Conservation (phyloP, 176 grass and related monocot species). For the Oryza longistaminata region DNA sequence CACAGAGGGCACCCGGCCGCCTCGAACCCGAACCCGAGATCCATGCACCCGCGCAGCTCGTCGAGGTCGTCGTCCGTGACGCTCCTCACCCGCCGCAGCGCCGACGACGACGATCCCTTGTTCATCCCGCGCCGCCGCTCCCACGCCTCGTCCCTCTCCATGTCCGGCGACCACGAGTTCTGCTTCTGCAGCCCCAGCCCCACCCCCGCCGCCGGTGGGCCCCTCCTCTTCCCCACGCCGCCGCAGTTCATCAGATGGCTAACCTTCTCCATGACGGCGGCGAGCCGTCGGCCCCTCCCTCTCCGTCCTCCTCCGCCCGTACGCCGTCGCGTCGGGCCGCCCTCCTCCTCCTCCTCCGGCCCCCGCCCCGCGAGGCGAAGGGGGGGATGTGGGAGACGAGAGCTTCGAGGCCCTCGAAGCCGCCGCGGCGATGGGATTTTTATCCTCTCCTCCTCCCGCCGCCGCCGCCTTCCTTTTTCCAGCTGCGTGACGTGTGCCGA, state of each 20-base stretch:
- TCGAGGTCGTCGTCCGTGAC: conserved; percentile 79
- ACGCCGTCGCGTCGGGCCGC: neutral
- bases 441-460: neutral
- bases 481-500: conserved; percentile 35
- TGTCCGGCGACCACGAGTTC: conserved; percentile 84
- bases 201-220: neutral
- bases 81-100: conserved; percentile 47
- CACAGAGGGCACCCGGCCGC: conserved; percentile 35
- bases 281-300: neutral
- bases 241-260: neutral
- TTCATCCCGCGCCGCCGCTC: conserved; percentile 55
- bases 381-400: conserved; percentile 23
- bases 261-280: conserved; percentile 42
- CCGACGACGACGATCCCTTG: neutral
- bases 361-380: conserved; percentile 42
- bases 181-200: conserved; percentile 60
- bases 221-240: neutral
- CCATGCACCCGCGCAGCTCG: conserved; percentile 84
- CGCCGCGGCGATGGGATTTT: conserved; percentile 33
- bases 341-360: neutral
- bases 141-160: conserved; percentile 79
- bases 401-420: neutral
- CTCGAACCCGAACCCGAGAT: conserved; percentile 77
- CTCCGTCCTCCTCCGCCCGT: neutral
- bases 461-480: conserved; percentile 22